These are phyloP conservation scores for Dysphania ambrosioides DNA, from an alignment of 148 eudicot species.

Conservation along the genomic window DNA sequence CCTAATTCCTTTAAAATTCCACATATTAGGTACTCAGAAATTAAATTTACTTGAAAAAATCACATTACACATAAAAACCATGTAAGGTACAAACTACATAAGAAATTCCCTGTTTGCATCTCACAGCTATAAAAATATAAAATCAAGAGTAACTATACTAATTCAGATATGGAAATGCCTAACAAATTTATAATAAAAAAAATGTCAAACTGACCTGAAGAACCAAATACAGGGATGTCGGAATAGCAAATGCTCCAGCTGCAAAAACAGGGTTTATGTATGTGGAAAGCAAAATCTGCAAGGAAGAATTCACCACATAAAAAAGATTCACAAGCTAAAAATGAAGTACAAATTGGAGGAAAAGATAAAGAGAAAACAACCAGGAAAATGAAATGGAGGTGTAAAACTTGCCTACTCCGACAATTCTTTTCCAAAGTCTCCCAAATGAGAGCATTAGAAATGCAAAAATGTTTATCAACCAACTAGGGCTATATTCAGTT, in stretches of 20 bases:
- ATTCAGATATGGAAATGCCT: neutral
- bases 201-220: conserved; percentile 52
- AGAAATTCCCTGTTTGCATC: no score
- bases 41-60: neutral
- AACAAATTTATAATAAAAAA: neutral
- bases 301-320: conserved; percentile 20
- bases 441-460: neutral
- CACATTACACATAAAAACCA: neutral
- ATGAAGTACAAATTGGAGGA: neutral
- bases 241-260: conserved; percentile 74
- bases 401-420: neutral
- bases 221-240: conserved; percentile 68
- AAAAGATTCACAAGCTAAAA: conserved; percentile 8
- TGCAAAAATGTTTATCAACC: no score
- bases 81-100: neutral
- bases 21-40: neutral
- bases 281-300: conserved; percentile 80
- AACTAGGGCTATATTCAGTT: no score
- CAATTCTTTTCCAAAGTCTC: neutral
- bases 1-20: neutral
- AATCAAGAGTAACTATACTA: neutral
- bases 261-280: conserved; percentile 58
- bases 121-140: neutral
- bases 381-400: neutral
- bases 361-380: neutral